A percentile compares a stretch with the other conserved stretches of the same genome.
Evolutionary conservation across 169 alveolate genomes (phyloP).

Genomic region (Cryptosporidium muris): DNA sequence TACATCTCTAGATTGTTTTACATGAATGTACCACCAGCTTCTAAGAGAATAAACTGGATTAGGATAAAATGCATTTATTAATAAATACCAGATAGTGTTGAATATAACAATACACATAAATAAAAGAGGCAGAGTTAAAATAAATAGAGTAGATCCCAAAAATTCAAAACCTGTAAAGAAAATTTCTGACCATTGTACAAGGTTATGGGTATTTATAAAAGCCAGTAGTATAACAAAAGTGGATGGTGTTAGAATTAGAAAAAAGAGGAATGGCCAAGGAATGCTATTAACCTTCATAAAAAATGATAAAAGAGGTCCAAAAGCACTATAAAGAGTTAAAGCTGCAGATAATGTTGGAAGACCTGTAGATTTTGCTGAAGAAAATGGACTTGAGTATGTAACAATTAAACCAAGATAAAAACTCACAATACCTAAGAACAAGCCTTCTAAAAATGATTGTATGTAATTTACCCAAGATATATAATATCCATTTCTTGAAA

Average conservation of each 20-base stretch:
- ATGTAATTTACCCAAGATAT: slow-evolving; percentile 21
- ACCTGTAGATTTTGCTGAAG: slow-evolving; percentile 22
- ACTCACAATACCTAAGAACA: slow-evolving; percentile 3
- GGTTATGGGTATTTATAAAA: neutral
- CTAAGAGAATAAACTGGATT: slow-evolving; percentile 21
- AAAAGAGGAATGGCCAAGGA: neutral
- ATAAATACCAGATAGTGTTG: slow-evolving; percentile 39
- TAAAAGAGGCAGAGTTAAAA: slow-evolving; percentile 33
- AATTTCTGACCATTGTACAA: too few relatives aligned
- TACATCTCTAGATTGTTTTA: neutral
- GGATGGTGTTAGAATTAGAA: neutral
- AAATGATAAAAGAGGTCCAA: slow-evolving; percentile 37
- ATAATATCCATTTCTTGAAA: slow-evolving; percentile 38
- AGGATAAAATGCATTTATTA: slow-evolving; percentile 5
- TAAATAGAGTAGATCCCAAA: neutral
- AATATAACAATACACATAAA: slow-evolving; percentile 12
- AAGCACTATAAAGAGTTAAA: slow-evolving; percentile 17
- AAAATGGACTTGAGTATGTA: slow-evolving; percentile 1
- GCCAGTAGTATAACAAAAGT: neutral
- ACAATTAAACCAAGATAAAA: slow-evolving; percentile 24
- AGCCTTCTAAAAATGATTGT: neutral
- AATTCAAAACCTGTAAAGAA: neutral
- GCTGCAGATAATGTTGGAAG: slow-evolving; percentile 10
- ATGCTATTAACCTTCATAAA: slow-evolving; percentile 8
- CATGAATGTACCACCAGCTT: slow-evolving; percentile 61